A percentile compares a stretch with the other conserved stretches of the same genome.
These are phyloP conservation scores for Apiospora rasikravindrae DNA, from an alignment of 2,329 filamentous ascomycete species.

Conservation along the genomic window DNA sequence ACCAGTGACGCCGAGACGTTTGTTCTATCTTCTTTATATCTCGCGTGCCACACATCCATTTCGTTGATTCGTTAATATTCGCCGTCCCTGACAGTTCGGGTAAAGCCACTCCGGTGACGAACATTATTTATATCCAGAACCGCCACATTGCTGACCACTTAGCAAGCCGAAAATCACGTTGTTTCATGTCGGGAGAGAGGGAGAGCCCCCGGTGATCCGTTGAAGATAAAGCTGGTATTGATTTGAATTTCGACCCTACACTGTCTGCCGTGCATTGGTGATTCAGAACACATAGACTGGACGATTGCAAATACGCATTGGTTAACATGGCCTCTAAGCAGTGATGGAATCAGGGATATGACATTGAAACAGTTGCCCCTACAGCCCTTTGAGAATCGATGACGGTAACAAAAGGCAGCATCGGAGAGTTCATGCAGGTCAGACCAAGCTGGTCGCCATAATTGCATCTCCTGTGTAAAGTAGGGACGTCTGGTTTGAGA, in stretches of 20 bases:
- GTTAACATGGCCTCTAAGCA: background rate
- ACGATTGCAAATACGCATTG: background rate
- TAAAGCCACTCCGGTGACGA: conserved; percentile 8
- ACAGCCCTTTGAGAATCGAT: background rate
- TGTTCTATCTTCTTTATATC: background rate
- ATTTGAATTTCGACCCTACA: background rate
- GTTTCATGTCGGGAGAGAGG: background rate
- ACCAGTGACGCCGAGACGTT: no score
- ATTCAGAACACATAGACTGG: background rate
- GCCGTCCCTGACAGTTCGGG: conserved; percentile 5
- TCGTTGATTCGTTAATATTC: background rate
- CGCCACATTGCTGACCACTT: background rate
- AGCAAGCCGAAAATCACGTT: background rate
- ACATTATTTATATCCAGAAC: conserved; percentile 9
- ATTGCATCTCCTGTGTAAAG: background rate
- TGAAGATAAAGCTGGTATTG: background rate
- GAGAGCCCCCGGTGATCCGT: background rate
- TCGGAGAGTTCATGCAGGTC: background rate
- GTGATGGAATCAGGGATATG: background rate
- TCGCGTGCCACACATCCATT: background rate
- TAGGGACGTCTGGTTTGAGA: background rate
- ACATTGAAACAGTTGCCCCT: background rate
- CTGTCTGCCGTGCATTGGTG: background rate
- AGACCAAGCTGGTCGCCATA: background rate
- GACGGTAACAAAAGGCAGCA: background rate